Percentiles rank a stretch among this genome's conserved stretches.
These are phyloP conservation scores for Lenzites betulinus DNA, from an alignment of 768 basidiomycete genomes.

Conservation along the genomic window DNA sequence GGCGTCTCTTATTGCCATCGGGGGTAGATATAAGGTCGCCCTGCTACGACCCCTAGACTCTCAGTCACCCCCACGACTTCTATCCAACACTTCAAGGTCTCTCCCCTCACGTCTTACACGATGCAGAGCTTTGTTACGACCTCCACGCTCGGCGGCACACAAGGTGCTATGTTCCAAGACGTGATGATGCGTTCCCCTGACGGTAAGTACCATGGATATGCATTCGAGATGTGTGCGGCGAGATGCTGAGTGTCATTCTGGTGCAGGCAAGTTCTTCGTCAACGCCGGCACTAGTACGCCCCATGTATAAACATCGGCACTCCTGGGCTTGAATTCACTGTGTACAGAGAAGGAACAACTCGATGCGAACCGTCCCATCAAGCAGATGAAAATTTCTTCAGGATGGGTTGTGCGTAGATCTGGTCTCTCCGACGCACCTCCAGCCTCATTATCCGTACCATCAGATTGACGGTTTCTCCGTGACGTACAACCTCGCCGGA, in stretches of 20 bases:
- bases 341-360: not conserved
- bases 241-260: not conserved
- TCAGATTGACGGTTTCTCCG: not conserved
- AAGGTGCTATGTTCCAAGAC: not conserved
- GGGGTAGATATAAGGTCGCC: too few species aligned
- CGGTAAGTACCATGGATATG: not conserved
- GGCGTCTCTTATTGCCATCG: too few species aligned
- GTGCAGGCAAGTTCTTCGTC: not conserved
- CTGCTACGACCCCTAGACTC: too few species aligned
- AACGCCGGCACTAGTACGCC: not conserved
- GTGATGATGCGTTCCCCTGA: not conserved
- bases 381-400: not conserved
- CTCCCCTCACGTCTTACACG: not conserved
- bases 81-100: not conserved
- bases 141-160: not conserved
- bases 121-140: not conserved
- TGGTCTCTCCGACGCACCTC: too few species aligned
- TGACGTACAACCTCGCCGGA: not conserved
- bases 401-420: not conserved
- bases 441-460: too few species aligned
- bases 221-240: too few species aligned
- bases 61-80: not conserved
- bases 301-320: not conserved
- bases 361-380: not conserved
- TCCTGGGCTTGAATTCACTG: too few species aligned